Evolutionary conservation across 805 yeast genomes (phyloP), one percentile per base, ranked within the genome.

Genomic region (Saturnispora silvae): DNA sequence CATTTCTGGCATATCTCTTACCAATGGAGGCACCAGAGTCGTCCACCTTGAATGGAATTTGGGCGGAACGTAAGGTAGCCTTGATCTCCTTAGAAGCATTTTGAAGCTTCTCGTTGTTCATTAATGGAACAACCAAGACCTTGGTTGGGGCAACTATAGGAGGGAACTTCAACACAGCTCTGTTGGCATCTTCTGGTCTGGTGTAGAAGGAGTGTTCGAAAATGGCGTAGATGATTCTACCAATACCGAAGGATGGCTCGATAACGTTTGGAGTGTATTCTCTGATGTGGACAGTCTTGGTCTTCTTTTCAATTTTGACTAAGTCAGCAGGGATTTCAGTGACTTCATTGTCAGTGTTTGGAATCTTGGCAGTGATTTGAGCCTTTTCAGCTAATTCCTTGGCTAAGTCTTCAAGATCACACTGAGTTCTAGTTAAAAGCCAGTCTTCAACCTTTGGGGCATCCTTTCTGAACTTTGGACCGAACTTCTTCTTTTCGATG

Each of bases 231-330:
- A 92, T 68, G 60, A 94, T 85, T 68, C 99, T 87, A 43, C 98
- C 98, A 57, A 92, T 81, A 74, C 99, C 99, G 56, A 92, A 92
- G 5, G 99, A 92, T 45, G 99, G 99, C 67, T 92, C 99, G 53
- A 92, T 92, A 44, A 92, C 99, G 58, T 83, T 86, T 45, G 99
- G 99, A 48, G 84, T 83, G 65, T 65, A 92, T 66, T 94, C 98
- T 57, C 97, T 83, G 41, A 92, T 70, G 60, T 87, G 95, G 64
- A 85, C 95, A 35, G 80, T 78, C 56, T 76, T 79, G 38, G 80
- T 76, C 57, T 74, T 79, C 67, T 81, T 76, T 51, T 72, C 83
- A 55, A 92, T 85, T 47, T 68, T 68, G 47, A 92, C 69, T 50
- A 85, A 75, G 23, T 76, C 73, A 39, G 65, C 61, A 51, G 80